Base-by-base conservation (phyloP, 2,329 filamentous ascomycete genomes). In the Cadophora gregata region DNA sequence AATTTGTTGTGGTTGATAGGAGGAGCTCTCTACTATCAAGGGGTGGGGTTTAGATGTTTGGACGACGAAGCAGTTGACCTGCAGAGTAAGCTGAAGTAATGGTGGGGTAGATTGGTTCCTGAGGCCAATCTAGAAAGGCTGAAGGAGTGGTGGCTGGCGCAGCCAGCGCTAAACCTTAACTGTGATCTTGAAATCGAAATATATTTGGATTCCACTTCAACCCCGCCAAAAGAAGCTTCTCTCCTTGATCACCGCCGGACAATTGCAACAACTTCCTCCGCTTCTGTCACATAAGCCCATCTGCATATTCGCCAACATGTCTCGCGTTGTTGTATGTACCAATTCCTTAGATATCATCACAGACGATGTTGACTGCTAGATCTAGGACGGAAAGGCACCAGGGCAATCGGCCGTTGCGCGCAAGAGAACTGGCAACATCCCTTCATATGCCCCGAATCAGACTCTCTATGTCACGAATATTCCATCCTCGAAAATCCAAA, bases 1-100 rank as follows among this genome's bases (percentile, higher is more conserved):
- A 59, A 62, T 42, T 67, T 62, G 31, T 59, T 84, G 90, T 67
- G 61, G 38, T 59, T 84, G 90, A 92, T 93, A 96, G 93, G 93
- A 96, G 93, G 84, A 92, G 88, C 93, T 97, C 96, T 98, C 96
- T 90, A 98, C 96, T 97, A 96, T 86, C 92, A 87, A 83, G 36
- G 42, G 64, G 19, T 59, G 25, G 48, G 55, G 25, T 27, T 59
- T 64, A 59, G 62, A 27, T 62, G 48, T 42, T 25, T 51, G 45
- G 53, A 53, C 50, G 55, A 55, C 45, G 53, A 63, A 29, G 62
- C 29, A 66, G 68, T 50, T 42, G 64, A 53, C 9, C 48, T 14
- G 8, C 12, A 61, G 33, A 42, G 62, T 48, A 47, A 10, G 47
- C 53, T 10, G 4, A 53, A 21, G 61, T 45, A 36, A 51, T 61